Percentiles rank a stretch among this genome's conserved stretches.
phyloP scores from a whole-genome alignment of 495 filamentous ascomycete genomes.

The Terfezia boudieri region DNA sequence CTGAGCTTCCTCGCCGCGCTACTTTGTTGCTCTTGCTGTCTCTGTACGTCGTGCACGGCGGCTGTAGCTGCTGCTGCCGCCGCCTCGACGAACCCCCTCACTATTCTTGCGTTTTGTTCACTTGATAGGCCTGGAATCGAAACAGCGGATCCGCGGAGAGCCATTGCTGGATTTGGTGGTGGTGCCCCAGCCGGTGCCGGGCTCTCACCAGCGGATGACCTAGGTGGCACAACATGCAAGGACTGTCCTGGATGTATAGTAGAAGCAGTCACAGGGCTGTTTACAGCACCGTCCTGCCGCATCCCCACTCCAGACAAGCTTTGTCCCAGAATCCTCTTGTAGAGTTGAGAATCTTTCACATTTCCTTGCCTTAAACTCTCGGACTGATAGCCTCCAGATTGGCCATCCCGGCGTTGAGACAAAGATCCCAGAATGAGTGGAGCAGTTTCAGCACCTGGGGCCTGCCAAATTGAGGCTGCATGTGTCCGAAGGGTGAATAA shows the following conservation, averaged over 20 bases:
- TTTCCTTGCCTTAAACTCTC: constrained; percentile 14
- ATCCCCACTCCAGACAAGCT: constrained; percentile 62
- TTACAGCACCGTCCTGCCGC: constrained; percentile 25
- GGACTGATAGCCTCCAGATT: constrained; percentile 2
- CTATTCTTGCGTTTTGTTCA: constrained; percentile 56
- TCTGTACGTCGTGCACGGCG: constrained; percentile 51
- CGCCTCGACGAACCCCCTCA: constrained; percentile 70
- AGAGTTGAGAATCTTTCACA: constrained; percentile 52
- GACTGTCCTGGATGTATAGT: constrained; percentile 19
- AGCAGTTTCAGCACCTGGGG: constrained; percentile 12
- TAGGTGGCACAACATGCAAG: constrained; percentile 49
- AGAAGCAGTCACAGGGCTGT: constrained; percentile 13
- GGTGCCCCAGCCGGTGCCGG: not conserved
- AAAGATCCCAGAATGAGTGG: constrained; percentile 3
- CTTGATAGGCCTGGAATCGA: constrained; percentile 47
- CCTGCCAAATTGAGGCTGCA: constrained; percentile 87
- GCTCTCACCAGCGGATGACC: not conserved
- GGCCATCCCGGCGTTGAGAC: constrained; percentile 3
- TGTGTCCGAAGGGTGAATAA: constrained; percentile 95
- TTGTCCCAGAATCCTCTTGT: constrained; percentile 82
- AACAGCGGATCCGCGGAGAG: constrained; percentile 18
- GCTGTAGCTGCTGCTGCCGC: constrained; percentile 78
- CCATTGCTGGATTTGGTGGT: constrained; percentile 6
- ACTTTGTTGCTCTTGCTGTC: constrained; percentile 5
- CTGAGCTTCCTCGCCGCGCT: constrained; percentile 5